Conservation (phyloP, 2,329 filamentous ascomycete species). For the Ophiocordyceps polyrhachis-furcata region DNA sequence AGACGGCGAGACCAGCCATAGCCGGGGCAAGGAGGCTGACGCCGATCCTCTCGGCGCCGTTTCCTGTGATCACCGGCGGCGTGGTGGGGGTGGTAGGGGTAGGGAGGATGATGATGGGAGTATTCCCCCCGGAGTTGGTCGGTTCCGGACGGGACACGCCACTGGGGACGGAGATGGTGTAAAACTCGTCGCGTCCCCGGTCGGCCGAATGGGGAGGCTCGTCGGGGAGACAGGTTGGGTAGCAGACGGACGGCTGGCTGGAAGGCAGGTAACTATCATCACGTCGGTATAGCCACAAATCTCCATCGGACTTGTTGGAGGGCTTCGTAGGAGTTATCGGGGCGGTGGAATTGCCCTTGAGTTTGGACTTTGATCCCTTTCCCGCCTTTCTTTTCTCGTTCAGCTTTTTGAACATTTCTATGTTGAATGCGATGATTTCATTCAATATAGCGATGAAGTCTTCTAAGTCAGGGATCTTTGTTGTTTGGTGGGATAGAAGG, state of each 20-base stretch:
- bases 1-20: conserved; percentile 18
- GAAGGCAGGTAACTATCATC: background rate
- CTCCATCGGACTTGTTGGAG: too few relatives aligned
- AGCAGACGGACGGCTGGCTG: background rate
- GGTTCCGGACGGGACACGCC: background rate
- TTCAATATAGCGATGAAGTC: too few relatives aligned
- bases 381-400: too few relatives aligned
- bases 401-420: too few relatives aligned
- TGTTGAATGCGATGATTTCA: too few relatives aligned
- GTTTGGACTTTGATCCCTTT: too few relatives aligned
- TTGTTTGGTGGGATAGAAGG: too few relatives aligned
- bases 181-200: background rate
- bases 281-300: background rate
- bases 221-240: background rate
- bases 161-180: background rate
- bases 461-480: too few relatives aligned
- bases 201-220: background rate
- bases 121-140: too few relatives aligned
- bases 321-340: too few relatives aligned
- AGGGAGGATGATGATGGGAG: background rate
- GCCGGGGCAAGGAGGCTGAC: conserved; percentile 18
- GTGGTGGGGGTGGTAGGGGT: background rate
- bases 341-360: too few relatives aligned
- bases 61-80: conserved; percentile 14
- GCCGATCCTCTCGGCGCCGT: conserved; percentile 17